Evolutionary conservation across 306 rosid genomes (phyloP), one percentile per base, ranked within the genome.

Genomic region (Prosopis cineraria): DNA sequence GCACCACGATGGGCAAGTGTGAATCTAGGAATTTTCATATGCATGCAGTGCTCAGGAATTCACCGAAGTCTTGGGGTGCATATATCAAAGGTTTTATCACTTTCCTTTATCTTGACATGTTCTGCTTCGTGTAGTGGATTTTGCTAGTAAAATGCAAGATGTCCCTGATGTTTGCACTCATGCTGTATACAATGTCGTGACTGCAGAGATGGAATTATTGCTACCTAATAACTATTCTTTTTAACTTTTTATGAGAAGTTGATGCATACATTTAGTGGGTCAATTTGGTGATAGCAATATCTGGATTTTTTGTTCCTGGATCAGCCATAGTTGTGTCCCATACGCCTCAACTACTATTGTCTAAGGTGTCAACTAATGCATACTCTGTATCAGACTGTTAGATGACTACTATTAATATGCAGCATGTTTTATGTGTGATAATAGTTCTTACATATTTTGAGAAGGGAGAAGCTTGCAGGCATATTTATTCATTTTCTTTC

Each of bases 1-100:
- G 97, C 97, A 43, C 98, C 98, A 6, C 85, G 98, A 80, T 94
- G 98, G 98, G 98, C 98, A 34, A 94, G 97, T 79, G 97, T 94
- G 64, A 94, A 90, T 84, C 87, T 94, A 37, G 98, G 98, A 79
- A 88, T 89, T 68, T 92, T 94, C 77, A 94, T 94, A 74, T 94
- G 98, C 88, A 81, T 92, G 97, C 97, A 89, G 67, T 94, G 97
- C 81, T 94, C 98, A 19, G 98, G 98, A 83, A 89, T 92, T 83
- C 98, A 94, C 81, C 87, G 98, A 44, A 88, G 97, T 82, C 98
- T 92, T 59, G 98, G 98, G 70, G 98, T 94, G 58, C 98, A 94
- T 85, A 90, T 94, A 81, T 94, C 98, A 69, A 77, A 94, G 97
- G 98, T 94, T 71, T 55, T 55, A 36, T 36, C 22, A 9, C 52